phyloP scores from a whole-genome alignment of 2,329 filamentous ascomycete genomes.

The Colletotrichum caudatum region DNA sequence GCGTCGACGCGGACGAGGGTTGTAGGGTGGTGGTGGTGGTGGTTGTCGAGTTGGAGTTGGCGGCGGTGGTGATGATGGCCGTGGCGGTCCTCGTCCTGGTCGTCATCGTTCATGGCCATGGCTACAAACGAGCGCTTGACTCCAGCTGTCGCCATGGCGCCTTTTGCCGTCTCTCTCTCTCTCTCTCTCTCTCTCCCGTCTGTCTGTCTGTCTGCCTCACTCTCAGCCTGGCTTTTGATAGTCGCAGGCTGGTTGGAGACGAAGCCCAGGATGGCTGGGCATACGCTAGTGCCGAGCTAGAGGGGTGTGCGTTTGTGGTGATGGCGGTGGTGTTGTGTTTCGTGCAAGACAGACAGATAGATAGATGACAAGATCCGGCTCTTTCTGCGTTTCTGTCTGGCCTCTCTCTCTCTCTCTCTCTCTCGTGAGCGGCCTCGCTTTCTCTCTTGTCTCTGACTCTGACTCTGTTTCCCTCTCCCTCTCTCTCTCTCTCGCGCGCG shows the following conservation, averaged over 20 bases:
- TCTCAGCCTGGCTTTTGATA: constrained; percentile 4
- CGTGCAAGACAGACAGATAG: not conserved
- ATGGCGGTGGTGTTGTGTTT: constrained; percentile 2
- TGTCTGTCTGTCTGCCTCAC: no score
- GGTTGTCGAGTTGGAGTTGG: constrained; percentile 37
- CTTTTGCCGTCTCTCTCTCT: not conserved
- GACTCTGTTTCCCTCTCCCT: no score
- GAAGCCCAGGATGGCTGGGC: constrained; percentile 25
- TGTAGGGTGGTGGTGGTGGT: constrained; percentile 32
- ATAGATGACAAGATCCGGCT: constrained; percentile 13
- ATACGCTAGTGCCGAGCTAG: constrained; percentile 21
- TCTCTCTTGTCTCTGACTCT: not conserved
- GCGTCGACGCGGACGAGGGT: constrained; percentile 35
- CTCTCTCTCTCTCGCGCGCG: no score
- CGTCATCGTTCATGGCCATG: constrained; percentile 50
- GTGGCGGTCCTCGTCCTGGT: constrained; percentile 35
- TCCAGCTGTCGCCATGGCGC: constrained; percentile 50
- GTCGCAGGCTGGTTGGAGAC: constrained; percentile 24
- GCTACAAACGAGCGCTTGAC: constrained; percentile 56
- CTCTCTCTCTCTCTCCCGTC: not conserved
- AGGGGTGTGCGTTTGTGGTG: not conserved
- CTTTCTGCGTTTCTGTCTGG: not conserved
- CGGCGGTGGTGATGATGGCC: constrained; percentile 31
- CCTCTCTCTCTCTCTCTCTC: not conserved
- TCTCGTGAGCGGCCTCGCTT: no score